phyloP scores from a whole-genome alignment of 1,284 basidiomycete genomes.

The Rhodofomes roseus region DNA sequence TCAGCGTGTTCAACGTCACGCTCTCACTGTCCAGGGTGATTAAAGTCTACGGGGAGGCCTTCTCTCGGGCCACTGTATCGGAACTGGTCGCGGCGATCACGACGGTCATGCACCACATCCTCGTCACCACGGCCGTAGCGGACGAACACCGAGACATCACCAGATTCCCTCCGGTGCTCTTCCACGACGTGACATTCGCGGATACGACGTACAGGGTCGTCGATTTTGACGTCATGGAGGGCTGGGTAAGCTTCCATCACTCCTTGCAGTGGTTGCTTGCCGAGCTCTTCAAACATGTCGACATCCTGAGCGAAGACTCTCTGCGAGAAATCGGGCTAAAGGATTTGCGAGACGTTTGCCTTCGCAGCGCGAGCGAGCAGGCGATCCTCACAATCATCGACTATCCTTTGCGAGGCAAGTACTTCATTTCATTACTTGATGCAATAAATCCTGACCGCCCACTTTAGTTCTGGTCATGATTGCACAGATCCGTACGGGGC shows the following conservation, averaged over 20 bases:
- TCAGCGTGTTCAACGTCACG: conserved; percentile 90
- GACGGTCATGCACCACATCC: conserved; percentile 69
- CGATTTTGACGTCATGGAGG: conserved; percentile 76
- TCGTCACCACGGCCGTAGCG: conserved; percentile 63
- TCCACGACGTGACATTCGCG: conserved; percentile 66
- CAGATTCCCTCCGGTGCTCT: conserved; percentile 58
- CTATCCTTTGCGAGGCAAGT: conserved; percentile 81
- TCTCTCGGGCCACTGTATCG: conserved; percentile 49
- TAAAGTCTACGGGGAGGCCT: conserved; percentile 85
- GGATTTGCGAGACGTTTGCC: conserved; percentile 59
- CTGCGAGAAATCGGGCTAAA: conserved; percentile 47
- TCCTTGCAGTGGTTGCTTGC: conserved; percentile 91
- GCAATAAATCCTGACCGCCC: conserved; percentile 2
- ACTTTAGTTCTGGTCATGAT: conserved; percentile 78
- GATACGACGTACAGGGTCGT: conserved; percentile 59
- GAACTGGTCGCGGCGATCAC: conserved; percentile 70
- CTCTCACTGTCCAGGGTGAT: conserved; percentile 84
- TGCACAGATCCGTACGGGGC: conserved; percentile 90
- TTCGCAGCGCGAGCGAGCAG: conserved; percentile 56
- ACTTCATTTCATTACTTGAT: background rate
- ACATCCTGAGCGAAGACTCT: conserved; percentile 55
- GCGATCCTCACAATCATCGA: conserved; percentile 74
- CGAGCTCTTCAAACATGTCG: conserved; percentile 84
- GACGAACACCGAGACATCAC: conserved; percentile 64
- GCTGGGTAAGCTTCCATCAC: conserved; percentile 92